Base-by-base conservation (phyloP, 192 early-diverging fungal genomes). In the Podila verticillata region DNA sequence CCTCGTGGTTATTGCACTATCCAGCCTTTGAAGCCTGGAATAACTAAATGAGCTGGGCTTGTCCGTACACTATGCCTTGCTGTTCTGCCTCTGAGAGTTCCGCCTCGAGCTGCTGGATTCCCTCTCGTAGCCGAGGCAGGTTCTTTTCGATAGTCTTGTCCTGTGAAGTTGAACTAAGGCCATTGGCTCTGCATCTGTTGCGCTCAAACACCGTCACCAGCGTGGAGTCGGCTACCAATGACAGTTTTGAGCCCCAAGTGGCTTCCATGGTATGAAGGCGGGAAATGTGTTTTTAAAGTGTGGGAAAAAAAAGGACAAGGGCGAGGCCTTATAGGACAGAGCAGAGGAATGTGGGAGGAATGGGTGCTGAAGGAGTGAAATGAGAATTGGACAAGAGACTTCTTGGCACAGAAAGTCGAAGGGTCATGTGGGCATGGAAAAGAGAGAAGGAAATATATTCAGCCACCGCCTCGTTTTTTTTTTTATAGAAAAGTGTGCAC, bases 181-280 rank as follows among this genome's bases (percentile, higher is more conserved):
- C 86, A 39, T 74, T 82, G 28, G 82, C 70, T 36, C 73, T 82
- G 54, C 87, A 86, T 34, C 86, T 67, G 66, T 89, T 91, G 28
- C 86, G 68, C 70, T 93, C 92, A 54, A 87, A 83, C 28, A 90
- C 82, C 36, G 71, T 71, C 26, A 84, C 71, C 20, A 87, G 63
- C 12, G 89, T 89, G 65, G 91, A 91, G 61, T 89, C 91, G n/a
- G 84, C 83, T 34, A 91, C 70, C 22, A 88, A 44, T 48, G 80
- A 75, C 10, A 92, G 73, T 31, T 79, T 81, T 30, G 84, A 73
- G 60, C 83, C 77, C 77, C 77, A 80, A 30, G 48, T 72, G 47
- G 77, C 51, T 57, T 80, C 77, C 69, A 72, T 80, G 59, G 22
- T 56, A 5, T 36, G 36, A 6, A 28, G 24, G 39, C 13, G 36